Evolutionary conservation across 2,329 filamentous ascomycete species (phyloP).

Genomic region (Aspergillus sp.): DNA sequence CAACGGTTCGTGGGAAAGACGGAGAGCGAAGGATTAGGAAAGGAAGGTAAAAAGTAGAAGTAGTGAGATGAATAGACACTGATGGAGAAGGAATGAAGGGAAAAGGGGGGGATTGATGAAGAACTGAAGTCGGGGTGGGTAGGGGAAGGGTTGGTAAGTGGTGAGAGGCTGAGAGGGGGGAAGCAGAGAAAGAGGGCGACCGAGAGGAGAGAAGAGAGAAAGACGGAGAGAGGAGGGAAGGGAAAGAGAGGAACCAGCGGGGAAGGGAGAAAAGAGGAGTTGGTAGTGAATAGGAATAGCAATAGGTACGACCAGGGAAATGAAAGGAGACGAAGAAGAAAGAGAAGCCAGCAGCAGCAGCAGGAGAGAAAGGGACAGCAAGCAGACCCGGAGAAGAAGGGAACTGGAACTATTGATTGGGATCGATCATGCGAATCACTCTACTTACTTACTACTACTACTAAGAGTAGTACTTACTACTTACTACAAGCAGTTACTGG

Average conservation of each 20-base stretch:
- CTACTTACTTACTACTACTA: no score
- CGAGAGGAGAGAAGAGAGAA: slow-evolving; percentile 20
- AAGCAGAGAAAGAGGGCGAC: slow-evolving; percentile 17
- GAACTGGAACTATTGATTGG: background rate
- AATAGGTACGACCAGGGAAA: slow-evolving; percentile 3
- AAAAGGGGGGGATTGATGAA: slow-evolving; percentile 23
- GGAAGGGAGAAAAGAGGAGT: background rate
- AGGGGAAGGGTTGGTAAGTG: slow-evolving; percentile 18
- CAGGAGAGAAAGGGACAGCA: background rate
- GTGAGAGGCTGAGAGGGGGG: slow-evolving; percentile 26
- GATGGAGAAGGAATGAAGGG: slow-evolving; percentile 11
- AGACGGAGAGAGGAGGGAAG: slow-evolving; percentile 8
- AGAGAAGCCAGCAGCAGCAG: background rate
- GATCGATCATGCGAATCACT: background rate
- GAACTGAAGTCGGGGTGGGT: slow-evolving; percentile 27
- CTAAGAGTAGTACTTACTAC: no score
- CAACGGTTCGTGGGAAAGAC: slow-evolving; percentile 5
- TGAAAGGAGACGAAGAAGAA: slow-evolving; percentile 2
- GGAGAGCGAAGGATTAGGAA: slow-evolving; percentile 14
- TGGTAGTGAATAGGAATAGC: slow-evolving; percentile 3
- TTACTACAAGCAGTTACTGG: no score
- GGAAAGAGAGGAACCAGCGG: slow-evolving; percentile 4
- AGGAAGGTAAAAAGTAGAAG: slow-evolving; percentile 8
- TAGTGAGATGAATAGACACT: slow-evolving; percentile 7
- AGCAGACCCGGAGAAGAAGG: background rate